These are phyloP conservation scores for Pisolithus tinctorius DNA, from an alignment of 768 basidiomycete genomes.

Conservation along the genomic window DNA sequence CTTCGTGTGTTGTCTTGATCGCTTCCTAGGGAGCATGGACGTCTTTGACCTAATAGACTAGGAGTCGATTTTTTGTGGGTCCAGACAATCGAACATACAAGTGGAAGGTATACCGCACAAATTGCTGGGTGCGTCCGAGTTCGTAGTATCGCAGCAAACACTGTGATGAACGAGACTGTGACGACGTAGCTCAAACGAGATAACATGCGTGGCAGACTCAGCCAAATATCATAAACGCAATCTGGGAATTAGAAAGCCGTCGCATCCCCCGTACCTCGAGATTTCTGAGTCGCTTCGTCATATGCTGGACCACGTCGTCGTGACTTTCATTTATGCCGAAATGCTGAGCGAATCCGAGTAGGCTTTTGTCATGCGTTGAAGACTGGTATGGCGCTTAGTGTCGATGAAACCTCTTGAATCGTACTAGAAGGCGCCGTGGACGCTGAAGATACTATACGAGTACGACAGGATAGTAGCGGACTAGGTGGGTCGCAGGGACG, in stretches of 20 bases:
- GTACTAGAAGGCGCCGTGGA: too few species aligned
- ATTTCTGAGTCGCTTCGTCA: not conserved
- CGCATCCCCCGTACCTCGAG: slow-evolving; percentile 3
- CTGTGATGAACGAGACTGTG: not conserved
- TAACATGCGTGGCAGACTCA: not conserved
- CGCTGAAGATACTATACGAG: too few species aligned
- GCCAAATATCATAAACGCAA: not conserved
- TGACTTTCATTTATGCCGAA: slow-evolving; percentile 24
- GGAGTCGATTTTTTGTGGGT: slow-evolving; percentile 10
- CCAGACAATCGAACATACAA: slow-evolving; percentile 1
- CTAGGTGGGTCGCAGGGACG: too few species aligned
- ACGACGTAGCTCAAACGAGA: not conserved
- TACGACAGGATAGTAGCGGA: too few species aligned
- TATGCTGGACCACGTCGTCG: slow-evolving; percentile 22
- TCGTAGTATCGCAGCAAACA: not conserved
- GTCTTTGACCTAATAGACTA: not conserved
- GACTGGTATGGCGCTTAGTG: too few species aligned
- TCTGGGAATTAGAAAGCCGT: not conserved
- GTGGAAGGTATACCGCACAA: not conserved
- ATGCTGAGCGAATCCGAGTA: slow-evolving; percentile 11
- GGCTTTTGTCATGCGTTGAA: too few species aligned
- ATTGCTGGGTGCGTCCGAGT: not conserved
- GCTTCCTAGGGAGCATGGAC: not conserved
- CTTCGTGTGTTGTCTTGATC: not conserved
- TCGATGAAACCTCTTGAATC: too few species aligned